A percentile compares a stretch with the other conserved stretches of the same genome.
Evolutionary conservation across 805 yeast genomes (phyloP).

Genomic region (Candida xyloterini): DNA sequence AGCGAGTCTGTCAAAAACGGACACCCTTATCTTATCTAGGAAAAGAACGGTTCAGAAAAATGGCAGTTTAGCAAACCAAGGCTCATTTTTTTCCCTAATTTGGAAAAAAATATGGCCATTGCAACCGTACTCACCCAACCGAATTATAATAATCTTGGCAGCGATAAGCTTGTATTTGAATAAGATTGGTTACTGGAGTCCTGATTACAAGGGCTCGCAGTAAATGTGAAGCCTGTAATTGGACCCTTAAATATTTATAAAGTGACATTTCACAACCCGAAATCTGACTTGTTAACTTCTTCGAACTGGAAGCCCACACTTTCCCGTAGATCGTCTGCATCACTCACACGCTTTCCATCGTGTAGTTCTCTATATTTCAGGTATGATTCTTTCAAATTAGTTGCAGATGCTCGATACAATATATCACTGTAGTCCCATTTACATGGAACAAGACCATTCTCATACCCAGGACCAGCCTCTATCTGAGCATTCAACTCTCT

Average conservation of each 20-base stretch:
- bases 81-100: conserved; percentile 1
- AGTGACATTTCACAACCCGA: neutral
- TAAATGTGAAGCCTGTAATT: neutral
- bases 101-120: neutral
- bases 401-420: conserved; percentile 41
- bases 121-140: too few species aligned
- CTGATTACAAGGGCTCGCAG: neutral
- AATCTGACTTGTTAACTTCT: conserved; percentile 10
- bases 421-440: conserved; percentile 50
- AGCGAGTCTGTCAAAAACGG: neutral
- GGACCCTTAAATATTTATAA: neutral
- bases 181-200: neutral
- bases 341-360: conserved; percentile 29
- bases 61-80: neutral
- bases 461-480: conserved; percentile 22
- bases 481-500: conserved; percentile 38
- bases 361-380: conserved; percentile 38
- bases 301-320: conserved; percentile 15
- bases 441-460: conserved; percentile 48
- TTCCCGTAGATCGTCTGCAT: conserved; percentile 9
- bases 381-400: conserved; percentile 45
- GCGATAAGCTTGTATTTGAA: neutral
- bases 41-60: neutral
- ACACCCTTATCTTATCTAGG: conserved; percentile 1
- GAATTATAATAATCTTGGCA: neutral